Conservation (phyloP, 2,329 filamentous ascomycete genomes). For the Calonectria multiphialidica region DNA sequence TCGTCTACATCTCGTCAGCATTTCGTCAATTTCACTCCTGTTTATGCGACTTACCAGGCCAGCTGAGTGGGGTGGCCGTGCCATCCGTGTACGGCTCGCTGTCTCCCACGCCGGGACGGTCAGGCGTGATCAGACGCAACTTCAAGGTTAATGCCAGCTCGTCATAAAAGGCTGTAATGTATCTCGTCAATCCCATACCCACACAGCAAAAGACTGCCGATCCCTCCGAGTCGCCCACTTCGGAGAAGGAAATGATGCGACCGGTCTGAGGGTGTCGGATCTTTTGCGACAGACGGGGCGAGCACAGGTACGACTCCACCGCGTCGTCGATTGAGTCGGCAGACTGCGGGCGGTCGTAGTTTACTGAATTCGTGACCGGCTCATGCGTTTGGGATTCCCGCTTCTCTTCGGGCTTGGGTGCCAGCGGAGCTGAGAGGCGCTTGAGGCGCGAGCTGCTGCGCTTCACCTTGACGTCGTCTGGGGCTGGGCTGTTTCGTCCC, state of each 20-base stretch:
- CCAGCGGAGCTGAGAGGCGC: slow-evolving; percentile 65
- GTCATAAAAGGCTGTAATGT: slow-evolving; percentile 97
- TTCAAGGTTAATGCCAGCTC: slow-evolving; percentile 91
- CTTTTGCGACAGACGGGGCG: slow-evolving; percentile 87
- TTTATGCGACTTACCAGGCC: slow-evolving; percentile 78
- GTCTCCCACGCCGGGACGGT: slow-evolving; percentile 92
- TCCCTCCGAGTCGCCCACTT: slow-evolving; percentile 92
- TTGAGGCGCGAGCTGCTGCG: slow-evolving; percentile 70
- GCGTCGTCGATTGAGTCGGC: slow-evolving; percentile 90
- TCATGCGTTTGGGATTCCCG: slow-evolving; percentile 44
- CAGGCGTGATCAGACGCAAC: slow-evolving; percentile 90
- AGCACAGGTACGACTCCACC: slow-evolving; percentile 86
- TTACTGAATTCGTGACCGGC: slow-evolving; percentile 53
- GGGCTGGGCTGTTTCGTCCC: slow-evolving; percentile 62
- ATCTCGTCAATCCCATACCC: slow-evolving; percentile 96
- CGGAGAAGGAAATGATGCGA: slow-evolving; percentile 92
- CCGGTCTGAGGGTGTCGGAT: slow-evolving; percentile 89
- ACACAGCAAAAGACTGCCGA: slow-evolving; percentile 97
- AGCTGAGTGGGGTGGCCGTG: slow-evolving; percentile 87
- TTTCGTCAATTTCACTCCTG: background rate
- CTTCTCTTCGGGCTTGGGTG: slow-evolving; percentile 54
- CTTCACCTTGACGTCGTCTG: slow-evolving; percentile 61
- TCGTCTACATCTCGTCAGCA: slow-evolving; percentile 67
- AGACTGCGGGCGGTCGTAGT: slow-evolving; percentile 81
- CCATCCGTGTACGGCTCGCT: slow-evolving; percentile 88